Evolutionary conservation across 2,329 filamentous ascomycete genomes (phyloP).

Genomic region (Ceratocystis eucalypticola): DNA sequence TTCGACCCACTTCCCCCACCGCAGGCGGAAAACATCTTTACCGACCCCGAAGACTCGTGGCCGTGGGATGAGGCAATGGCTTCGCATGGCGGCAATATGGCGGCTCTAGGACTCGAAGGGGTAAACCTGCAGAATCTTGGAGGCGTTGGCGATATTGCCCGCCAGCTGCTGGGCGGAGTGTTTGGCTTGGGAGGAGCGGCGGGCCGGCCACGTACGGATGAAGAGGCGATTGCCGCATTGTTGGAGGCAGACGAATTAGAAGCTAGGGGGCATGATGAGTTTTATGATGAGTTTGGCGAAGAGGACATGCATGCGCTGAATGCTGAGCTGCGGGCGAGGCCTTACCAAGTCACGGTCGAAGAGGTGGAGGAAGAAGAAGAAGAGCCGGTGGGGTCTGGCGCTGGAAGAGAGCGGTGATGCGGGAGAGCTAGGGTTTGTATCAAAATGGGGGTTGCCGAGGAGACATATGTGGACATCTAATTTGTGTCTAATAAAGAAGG

Average conservation of each 20-base stretch:
- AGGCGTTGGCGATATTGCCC: slow-evolving; percentile 15
- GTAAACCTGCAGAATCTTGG: slow-evolving; percentile 9
- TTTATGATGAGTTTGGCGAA: background rate
- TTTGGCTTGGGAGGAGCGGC: slow-evolving; percentile 9
- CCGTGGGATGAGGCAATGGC: slow-evolving; percentile 29
- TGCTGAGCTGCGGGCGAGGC: background rate
- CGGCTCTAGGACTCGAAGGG: slow-evolving; percentile 15
- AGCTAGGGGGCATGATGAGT: background rate
- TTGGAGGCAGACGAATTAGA: background rate
- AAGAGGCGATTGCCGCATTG: slow-evolving; percentile 7
- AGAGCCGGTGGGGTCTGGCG: background rate
- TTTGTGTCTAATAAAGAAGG: background rate
- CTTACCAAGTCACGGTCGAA: background rate
- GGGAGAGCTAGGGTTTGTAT: background rate
- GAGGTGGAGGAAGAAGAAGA: background rate
- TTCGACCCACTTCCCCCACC: slow-evolving; percentile 73
- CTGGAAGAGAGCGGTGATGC: background rate
- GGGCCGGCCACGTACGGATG: background rate
- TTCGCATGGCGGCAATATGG: background rate
- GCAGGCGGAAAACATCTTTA: slow-evolving; percentile 40
- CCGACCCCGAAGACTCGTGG: slow-evolving; percentile 29
- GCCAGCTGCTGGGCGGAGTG: slow-evolving; percentile 14
- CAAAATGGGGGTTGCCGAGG: background rate
- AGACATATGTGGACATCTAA: background rate
- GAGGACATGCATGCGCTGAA: background rate